Percentiles rank a stretch among this genome's conserved stretches.
These are phyloP conservation scores for Pseudozyma pruni DNA, from an alignment of 1,284 basidiomycete species.

Conservation along the genomic window DNA sequence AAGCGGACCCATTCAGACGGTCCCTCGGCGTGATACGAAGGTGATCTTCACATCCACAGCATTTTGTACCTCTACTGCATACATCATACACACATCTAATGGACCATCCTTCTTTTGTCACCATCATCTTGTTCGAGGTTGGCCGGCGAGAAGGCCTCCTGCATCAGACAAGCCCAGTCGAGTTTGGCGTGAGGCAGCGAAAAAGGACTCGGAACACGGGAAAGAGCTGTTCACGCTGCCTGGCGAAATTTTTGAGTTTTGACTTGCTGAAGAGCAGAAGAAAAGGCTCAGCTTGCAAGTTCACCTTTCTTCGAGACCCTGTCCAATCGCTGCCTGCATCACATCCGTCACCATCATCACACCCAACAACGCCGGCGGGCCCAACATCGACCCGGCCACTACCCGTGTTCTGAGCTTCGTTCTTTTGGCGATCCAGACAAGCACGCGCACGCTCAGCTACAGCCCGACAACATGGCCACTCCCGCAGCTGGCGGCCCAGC, in stretches of 20 bases:
- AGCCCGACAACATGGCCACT: conserved; percentile 8
- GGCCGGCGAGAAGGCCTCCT: no score
- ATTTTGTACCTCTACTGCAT: background rate
- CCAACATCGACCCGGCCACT: no score
- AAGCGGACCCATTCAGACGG: background rate
- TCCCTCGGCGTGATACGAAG: conserved; percentile 2
- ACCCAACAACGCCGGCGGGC: no score
- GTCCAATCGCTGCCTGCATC: no score
- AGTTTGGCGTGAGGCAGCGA: conserved; percentile 1
- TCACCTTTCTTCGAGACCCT: no score
- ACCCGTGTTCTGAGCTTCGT: no score
- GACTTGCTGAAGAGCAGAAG: no score
- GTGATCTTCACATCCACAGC: background rate
- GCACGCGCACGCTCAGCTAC: no score
- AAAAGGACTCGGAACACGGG: background rate
- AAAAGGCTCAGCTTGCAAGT: no score
- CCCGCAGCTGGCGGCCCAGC: background rate
- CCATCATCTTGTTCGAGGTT: conserved; percentile 8
- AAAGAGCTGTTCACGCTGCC: background rate
- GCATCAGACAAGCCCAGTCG: no score
- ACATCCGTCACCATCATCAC: no score
- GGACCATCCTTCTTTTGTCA: background rate
- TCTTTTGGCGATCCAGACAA: no score
- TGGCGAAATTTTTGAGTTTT: background rate
- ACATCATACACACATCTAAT: conserved; percentile 1